Base-by-base conservation (phyloP, 306 rosid species). In the Medicago truncatula region DNA sequence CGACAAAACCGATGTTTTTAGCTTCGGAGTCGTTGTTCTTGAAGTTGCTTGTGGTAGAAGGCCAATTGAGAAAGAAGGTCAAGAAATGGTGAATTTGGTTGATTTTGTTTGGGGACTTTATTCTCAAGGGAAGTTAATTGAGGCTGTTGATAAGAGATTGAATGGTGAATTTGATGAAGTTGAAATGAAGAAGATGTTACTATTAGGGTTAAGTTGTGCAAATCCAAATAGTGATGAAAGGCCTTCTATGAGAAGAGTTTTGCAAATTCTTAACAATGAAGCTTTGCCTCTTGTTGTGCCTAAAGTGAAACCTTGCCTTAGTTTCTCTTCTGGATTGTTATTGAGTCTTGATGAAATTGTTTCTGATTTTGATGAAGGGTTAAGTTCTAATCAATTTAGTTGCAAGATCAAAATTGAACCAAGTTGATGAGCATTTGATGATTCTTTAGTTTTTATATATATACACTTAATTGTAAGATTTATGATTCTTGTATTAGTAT, bases 1-100 rank as follows among this genome's bases (percentile, higher is more conserved):
- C 14, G 93, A 92, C 67, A 92, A 87, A 67, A 92, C 91, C 13
- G 93, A 90, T 61, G 86, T 83, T 38, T 92, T 92, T 75, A 90
- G 96, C 86, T 92, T 66, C 50, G 96, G 97, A 1, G 92, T 92
- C 44, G 96, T 92, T 65, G 64, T 82, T 11, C 86, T 82, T 52
- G 86, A 78, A 21, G 58, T 78, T 78, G 80, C 86, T 50, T 82
- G 86, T 62, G 83, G 86, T 23, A 82, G 86, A 61, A 78, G 83
- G 58, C 86, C 86, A 62, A 78, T 82, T 61, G 86, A 78, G 39
- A 82, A 14, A 16, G 83, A 78, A 17, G 83, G 74, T 17, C 63
- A 82, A 39, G 67, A 69, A 43, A 82, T 78, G 82, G 74, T 78
- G 63, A 82, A 73, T 60, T 73, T 82, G 40, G 74, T 78, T 56